phyloP scores from a whole-genome alignment of 208 protist species.

The Herpetomonas tarakana region DNA sequence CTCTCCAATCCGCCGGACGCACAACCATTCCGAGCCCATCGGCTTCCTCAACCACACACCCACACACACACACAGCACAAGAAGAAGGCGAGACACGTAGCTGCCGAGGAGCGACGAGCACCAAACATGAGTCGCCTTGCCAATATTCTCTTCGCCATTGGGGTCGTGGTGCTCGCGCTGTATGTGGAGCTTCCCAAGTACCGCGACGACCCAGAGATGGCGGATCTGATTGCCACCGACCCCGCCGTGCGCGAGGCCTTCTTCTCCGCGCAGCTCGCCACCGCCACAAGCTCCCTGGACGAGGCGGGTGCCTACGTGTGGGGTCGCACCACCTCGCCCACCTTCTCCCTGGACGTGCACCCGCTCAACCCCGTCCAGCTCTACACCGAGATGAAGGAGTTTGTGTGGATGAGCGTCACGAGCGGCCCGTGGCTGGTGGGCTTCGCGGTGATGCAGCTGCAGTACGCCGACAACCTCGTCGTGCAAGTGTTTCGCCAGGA shows the following conservation, averaged over 20 bases:
- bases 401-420: conserved; percentile 41
- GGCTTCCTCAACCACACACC: too few species aligned
- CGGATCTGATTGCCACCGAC: conserved; percentile 2
- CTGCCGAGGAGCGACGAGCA: too few species aligned
- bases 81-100: too few species aligned
- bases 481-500: conserved; percentile 25
- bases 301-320: conserved; percentile 19
- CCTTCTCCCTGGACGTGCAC: conserved; percentile 23
- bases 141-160: background rate
- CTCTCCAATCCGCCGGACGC: too few species aligned
- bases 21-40: too few species aligned
- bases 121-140: too few species aligned
- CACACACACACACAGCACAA: too few species aligned
- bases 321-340: conserved; percentile 27
- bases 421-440: conserved; percentile 31
- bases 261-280: conserved; percentile 14
- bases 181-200: conserved; percentile 15
- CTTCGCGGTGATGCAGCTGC: conserved; percentile 40
- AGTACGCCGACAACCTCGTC: conserved; percentile 27
- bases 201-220: conserved; percentile 13
- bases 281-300: conserved; percentile 20
- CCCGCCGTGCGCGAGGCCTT: conserved; percentile 8
- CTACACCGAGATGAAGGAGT: conserved; percentile 38
- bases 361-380: conserved; percentile 24
- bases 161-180: conserved; percentile 1